Evolutionary conservation across 2,329 filamentous ascomycete species (phyloP), one percentile per base, ranked within the genome.

Genomic region (Penicillium concentricum): DNA sequence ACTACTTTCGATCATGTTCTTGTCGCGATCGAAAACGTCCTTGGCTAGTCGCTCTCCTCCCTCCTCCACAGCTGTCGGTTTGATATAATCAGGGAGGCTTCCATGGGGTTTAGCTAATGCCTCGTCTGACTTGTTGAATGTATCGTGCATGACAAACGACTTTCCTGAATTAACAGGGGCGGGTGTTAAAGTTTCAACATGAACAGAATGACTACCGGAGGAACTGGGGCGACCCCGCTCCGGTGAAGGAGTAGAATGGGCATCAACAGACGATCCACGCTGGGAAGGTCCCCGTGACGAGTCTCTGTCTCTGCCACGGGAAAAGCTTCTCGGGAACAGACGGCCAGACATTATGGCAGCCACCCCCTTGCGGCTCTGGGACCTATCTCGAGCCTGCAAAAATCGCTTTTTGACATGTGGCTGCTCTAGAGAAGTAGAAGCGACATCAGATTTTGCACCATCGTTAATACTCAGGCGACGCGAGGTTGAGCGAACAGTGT

Each of bases 91-190:
- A 7, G 87, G 81, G 32, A 93, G 74, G 49, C 79, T 83, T 28
- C 88, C 87, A 18, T 84, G 81, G 5, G 87, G 86, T 30, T 81
- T 81, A 4, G 84, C 80, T 42, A 92, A 75, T 49, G 87, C 86
- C 12, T 87, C 87, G 68, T 92, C 87, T 1, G 89, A 91, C 57
- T 85, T 83, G 49, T 87, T 81, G 68, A 92, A 90, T 4, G 88
- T 87, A 61, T 80, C 87, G 57, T 82, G 84, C 73, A 89, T 83
- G 68, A 92, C 87, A 50, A 91, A 76, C 1, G 83, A 71, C 45
- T 83, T 81, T 12, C 85, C 82, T 4, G 89, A 79, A 18, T 24
- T 30, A 26, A 20, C 26, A 30, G 45, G 52, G n/a, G 48, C 26
- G 5, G 47, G 41, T 0, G 47, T 39, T 26, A 54, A 44, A 13